Percentiles rank a stretch among this genome's conserved stretches.
These are phyloP conservation scores for Daldinia bambusicola DNA, from an alignment of 495 filamentous ascomycete genomes.

Conservation along the genomic window DNA sequence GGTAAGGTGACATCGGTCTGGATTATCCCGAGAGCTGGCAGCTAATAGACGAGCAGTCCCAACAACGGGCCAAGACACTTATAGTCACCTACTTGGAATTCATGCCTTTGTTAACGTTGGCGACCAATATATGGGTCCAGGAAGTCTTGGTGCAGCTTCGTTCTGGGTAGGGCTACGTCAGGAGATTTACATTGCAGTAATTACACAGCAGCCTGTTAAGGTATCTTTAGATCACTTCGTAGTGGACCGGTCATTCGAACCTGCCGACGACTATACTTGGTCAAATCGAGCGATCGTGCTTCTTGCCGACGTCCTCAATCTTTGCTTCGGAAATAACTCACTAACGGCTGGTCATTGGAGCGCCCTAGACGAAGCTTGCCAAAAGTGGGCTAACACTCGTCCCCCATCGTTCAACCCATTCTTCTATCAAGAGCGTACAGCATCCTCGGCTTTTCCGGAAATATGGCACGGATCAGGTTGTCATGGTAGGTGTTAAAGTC, in stretches of 20 bases:
- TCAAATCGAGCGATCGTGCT: conserved; percentile 64
- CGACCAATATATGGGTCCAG: conserved; percentile 50
- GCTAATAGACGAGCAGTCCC: conserved; percentile 47
- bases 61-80: conserved; percentile 51
- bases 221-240: conserved; percentile 54
- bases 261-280: conserved; percentile 60
- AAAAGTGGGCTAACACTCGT: conserved; percentile 49
- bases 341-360: conserved; percentile 47
- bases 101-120: conserved; percentile 59
- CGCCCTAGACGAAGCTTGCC: conserved; percentile 46
- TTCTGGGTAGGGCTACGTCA: conserved; percentile 69
- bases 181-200: conserved; percentile 66
- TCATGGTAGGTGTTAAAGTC: conserved; percentile 51
- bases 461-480: conserved; percentile 60
- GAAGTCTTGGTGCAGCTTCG: conserved; percentile 59
- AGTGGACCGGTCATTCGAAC: conserved; percentile 55
- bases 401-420: conserved; percentile 55
- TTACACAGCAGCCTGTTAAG: conserved; percentile 58
- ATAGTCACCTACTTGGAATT: conserved; percentile 63
- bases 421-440: conserved; percentile 43
- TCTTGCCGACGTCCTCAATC: conserved; percentile 64
- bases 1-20: conserved; percentile 48
- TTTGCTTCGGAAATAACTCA: conserved; percentile 56
- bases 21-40: not conserved
- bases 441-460: conserved; percentile 53